Percentiles rank a stretch among this genome's conserved stretches.
Evolutionary conservation across 805 yeast species (phyloP).

Genomic region (Candida pseudofarinosa): DNA sequence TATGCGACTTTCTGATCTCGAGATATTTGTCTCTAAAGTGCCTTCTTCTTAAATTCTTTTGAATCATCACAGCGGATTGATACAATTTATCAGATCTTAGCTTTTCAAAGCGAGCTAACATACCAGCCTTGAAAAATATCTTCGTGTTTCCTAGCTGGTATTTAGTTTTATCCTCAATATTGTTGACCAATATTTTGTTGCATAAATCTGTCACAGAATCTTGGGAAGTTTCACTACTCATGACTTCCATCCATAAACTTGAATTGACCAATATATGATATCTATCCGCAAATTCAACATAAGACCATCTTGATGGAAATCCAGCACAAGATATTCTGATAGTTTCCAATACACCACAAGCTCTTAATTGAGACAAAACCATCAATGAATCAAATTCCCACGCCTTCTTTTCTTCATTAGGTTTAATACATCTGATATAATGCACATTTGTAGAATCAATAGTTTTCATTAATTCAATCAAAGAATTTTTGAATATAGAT

Average conservation of each 20-base stretch:
- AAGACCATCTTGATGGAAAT: conserved; percentile 94
- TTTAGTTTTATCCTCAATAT: conserved; percentile 62
- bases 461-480: conserved; percentile 89
- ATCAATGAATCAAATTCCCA: conserved; percentile 94
- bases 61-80: conserved; percentile 77
- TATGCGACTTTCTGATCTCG: conserved; percentile 51
- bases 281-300: conserved; percentile 86
- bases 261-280: conserved; percentile 82
- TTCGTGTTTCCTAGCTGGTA: conserved; percentile 91
- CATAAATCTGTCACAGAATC: conserved; percentile 63
- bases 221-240: conserved; percentile 47
- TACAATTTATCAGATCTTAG: conserved; percentile 74
- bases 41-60: conserved; percentile 70
- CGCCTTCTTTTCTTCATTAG: conserved; percentile 89
- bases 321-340: conserved; percentile 97
- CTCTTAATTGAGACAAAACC: conserved; percentile 93
- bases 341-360: conserved; percentile 98
- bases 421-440: conserved; percentile 95
- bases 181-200: conserved; percentile 57
- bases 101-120: conserved; percentile 87
- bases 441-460: conserved; percentile 94
- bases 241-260: conserved; percentile 57
- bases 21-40: conserved; percentile 59
- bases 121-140: conserved; percentile 94
- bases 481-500: conserved; percentile 85